phyloP scores from a whole-genome alignment of 2,329 filamentous ascomycete genomes.

The Penicillium olsonii region DNA sequence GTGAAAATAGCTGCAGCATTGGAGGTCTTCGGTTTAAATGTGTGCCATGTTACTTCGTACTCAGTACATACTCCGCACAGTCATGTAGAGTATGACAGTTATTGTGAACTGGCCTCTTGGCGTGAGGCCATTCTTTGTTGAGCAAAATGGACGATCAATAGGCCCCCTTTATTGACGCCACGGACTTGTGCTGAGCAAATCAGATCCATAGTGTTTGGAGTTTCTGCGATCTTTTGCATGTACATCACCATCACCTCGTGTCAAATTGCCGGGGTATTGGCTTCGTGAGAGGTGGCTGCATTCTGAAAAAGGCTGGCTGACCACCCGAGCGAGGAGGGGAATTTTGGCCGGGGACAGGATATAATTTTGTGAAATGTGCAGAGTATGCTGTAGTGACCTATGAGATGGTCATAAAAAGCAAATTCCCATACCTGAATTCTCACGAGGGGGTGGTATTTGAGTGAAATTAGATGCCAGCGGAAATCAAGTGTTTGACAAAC shows the following conservation, averaged over 20 bases:
- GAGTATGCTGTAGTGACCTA: too few species aligned
- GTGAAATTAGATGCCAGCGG: too few species aligned
- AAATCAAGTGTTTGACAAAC: too few species aligned
- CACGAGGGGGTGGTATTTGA: too few species aligned
- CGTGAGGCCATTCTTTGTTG: constrained; percentile 7
- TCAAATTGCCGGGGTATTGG: constrained; percentile 2
- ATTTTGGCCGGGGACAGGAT: constrained; percentile 5
- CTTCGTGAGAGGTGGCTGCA: constrained; percentile 3
- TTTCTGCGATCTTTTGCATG: background rate
- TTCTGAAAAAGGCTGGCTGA: constrained; percentile 15
- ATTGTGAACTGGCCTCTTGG: constrained; percentile 4
- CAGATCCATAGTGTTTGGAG: background rate
- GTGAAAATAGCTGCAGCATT: background rate
- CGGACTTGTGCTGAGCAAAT: background rate
- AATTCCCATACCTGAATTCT: too few species aligned
- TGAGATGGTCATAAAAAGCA: too few species aligned
- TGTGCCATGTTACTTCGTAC: background rate
- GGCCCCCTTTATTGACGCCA: background rate
- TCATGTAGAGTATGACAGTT: background rate
- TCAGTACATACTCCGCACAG: background rate
- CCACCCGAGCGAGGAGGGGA: background rate
- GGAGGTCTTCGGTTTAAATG: constrained; percentile 3
- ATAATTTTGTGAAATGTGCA: too few species aligned
- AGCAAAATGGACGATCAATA: constrained; percentile 14
- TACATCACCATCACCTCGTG: background rate